Base-by-base conservation (phyloP, 345 rosid species). In the Populus nigra region DNA sequence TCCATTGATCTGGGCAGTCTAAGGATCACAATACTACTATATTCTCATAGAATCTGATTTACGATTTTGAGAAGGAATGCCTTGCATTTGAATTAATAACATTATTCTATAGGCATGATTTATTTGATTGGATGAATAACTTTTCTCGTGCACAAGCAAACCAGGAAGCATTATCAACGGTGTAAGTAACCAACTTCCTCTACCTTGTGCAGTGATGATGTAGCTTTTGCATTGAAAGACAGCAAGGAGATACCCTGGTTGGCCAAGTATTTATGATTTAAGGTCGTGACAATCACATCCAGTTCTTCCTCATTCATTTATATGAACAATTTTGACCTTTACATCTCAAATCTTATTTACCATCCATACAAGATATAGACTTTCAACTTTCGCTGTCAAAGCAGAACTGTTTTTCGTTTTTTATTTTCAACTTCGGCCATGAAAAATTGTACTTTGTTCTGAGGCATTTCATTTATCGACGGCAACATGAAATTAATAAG, bases 161-260 rank as follows among this genome's bases (percentile, higher is more conserved):
- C 13, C 50, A 45, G 50, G 50, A 12, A 45, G 5, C 50, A 45
- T 69, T 65, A 73, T 8, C 31, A 29, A 20, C 11, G 33, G 62
- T 66, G 18, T 57, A 17, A 73, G 71, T 79, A 69, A 83, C 31
- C 68, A 20, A 23, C 49, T 73, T 53, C 33, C 47, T 65, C 73
- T 81, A 63, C 16, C 41, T n/a, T 68, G 25, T 81, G 87, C 93
- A 90, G 98, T 83, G 98, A 94, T 78, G 98, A 95, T 69, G 94
- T 93, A 74, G 87, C 93, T 71, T 95, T 95, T 83, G 98, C 98
- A 7, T 87, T 95, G 81, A 93, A 95, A 84, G 94, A 89, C 80
- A 77, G 87, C 86, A 86, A 83, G 83, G 97, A 92, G 67, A 80
- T 95, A 31, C 91, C 98, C 23, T 95, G 99, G 99, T 77, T 92